Evolutionary conservation across 2,329 filamentous ascomycete species (phyloP).

Genomic region (Ceratocystis albifundus): DNA sequence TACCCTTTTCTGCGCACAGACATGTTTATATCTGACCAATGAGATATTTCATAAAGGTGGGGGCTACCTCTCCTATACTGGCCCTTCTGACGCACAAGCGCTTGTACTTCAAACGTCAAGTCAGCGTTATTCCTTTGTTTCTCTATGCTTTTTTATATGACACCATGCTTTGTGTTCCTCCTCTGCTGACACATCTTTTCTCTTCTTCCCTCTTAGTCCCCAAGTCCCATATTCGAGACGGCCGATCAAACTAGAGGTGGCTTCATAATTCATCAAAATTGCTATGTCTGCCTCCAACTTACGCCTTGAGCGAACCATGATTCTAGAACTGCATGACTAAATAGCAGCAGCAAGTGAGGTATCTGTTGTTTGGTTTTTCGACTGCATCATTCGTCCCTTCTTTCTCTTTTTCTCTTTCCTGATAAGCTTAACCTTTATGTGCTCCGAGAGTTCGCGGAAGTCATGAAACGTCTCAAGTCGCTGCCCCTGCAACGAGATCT

Average conservation of each 20-base stretch:
- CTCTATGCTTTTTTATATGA: background rate
- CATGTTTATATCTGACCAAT: background rate
- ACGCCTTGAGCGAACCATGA: background rate
- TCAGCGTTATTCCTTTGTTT: background rate
- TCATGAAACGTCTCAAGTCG: background rate
- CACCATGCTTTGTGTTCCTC: too few species aligned
- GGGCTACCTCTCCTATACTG: background rate
- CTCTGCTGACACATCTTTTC: background rate
- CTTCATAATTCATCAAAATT: background rate
- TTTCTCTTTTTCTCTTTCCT: background rate
- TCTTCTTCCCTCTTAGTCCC: background rate
- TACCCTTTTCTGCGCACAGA: background rate
- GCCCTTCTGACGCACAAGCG: background rate
- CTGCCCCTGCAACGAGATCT: background rate
- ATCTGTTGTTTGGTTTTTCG: background rate
- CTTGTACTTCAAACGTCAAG: constrained; percentile 1
- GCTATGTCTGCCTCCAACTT: background rate
- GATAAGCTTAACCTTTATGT: background rate
- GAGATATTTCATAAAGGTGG: background rate
- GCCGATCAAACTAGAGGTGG: background rate
- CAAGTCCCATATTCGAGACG: constrained; percentile 1
- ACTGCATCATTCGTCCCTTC: background rate
- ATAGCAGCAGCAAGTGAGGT: background rate
- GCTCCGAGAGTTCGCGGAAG: background rate
- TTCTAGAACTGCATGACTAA: background rate